Percentiles rank a stretch among this genome's conserved stretches.
These are phyloP conservation scores for Papiliotrema nemorosa DNA, from an alignment of 1,284 basidiomycete species.

Conservation along the genomic window DNA sequence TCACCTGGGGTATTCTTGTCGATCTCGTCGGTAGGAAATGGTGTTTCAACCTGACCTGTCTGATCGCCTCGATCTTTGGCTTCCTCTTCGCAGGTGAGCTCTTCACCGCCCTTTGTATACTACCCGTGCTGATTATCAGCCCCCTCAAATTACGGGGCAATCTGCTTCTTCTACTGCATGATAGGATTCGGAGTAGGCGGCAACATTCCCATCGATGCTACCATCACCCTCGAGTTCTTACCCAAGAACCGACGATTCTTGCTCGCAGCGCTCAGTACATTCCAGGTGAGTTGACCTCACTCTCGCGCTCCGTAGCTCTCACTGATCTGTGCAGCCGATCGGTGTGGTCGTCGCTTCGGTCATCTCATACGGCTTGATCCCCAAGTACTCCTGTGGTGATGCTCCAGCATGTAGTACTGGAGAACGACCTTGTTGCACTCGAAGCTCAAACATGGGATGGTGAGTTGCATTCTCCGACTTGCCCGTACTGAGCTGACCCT, in stretches of 20 bases:
- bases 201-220: slow-evolving; percentile 60
- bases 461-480: slow-evolving; percentile 46
- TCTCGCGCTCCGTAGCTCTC: too few relatives aligned
- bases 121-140: slow-evolving; percentile 50
- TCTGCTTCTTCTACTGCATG: slow-evolving; percentile 17
- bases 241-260: slow-evolving; percentile 50
- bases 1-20: slow-evolving; percentile 53
- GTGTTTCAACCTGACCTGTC: slow-evolving; percentile 69
- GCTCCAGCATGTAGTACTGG: slow-evolving; percentile 45
- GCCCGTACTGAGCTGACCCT: not conserved
- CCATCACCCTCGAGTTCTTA: slow-evolving; percentile 63
- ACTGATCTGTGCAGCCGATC: slow-evolving; percentile 25
- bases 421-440: slow-evolving; percentile 53
- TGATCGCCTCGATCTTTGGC: slow-evolving; percentile 67
- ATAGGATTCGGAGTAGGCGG: slow-evolving; percentile 39
- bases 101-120: slow-evolving; percentile 25
- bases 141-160: slow-evolving; percentile 52
- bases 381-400: slow-evolving; percentile 21
- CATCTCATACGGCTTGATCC: slow-evolving; percentile 53
- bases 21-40: slow-evolving; percentile 52
- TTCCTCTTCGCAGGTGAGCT: slow-evolving; percentile 18
- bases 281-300: slow-evolving; percentile 6
- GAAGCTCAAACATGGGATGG: slow-evolving; percentile 60
- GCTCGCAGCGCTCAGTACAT: slow-evolving; percentile 30
- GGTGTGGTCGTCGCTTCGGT: slow-evolving; percentile 57